Percentiles rank a stretch among this genome's conserved stretches.
Evolutionary conservation across 441 rosid species (phyloP).

Genomic region (Isatis lusitanica): DNA sequence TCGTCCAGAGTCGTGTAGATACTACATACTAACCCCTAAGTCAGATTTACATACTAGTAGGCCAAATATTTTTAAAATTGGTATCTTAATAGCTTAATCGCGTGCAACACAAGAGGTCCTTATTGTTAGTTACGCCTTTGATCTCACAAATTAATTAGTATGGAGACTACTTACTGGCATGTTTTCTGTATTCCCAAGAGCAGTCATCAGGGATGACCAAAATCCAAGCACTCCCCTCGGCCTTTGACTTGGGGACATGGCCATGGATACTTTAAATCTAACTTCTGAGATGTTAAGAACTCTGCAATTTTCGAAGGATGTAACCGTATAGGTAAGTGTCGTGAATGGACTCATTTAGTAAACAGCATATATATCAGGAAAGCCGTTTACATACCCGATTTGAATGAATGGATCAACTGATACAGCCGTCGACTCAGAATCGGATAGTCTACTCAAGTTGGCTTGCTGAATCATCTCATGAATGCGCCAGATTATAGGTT

Average conservation of each 20-base stretch:
- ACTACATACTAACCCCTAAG: neutral
- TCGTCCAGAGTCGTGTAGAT: neutral
- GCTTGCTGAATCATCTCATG: slow-evolving; percentile 96
- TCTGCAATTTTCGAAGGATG: slow-evolving; percentile 49
- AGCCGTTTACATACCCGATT: slow-evolving; percentile 61
- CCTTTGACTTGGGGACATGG: slow-evolving; percentile 96
- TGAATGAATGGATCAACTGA: slow-evolving; percentile 97
- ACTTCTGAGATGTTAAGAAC: slow-evolving; percentile 89
- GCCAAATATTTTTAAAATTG: neutral
- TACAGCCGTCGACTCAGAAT: slow-evolving; percentile 73
- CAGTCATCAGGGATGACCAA: slow-evolving; percentile 98
- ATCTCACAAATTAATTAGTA: slow-evolving; percentile 10
- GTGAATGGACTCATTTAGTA: slow-evolving; percentile 2
- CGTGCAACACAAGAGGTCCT: neutral
- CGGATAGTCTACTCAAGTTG: slow-evolving; percentile 70
- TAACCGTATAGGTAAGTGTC: slow-evolving; percentile 7
- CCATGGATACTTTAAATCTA: slow-evolving; percentile 89
- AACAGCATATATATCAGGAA: slow-evolving; percentile 10
- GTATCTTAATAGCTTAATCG: slow-evolving; percentile 6
- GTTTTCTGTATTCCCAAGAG: slow-evolving; percentile 96
- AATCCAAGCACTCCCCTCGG: slow-evolving; percentile 98
- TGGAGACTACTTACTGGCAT: slow-evolving; percentile 75
- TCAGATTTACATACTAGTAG: slow-evolving; percentile 7
- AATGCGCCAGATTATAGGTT: slow-evolving; percentile 98
- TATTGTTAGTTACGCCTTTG: neutral